Evolutionary conservation across 805 yeast species (phyloP).

Genomic region (Lipomyces sp.): DNA sequence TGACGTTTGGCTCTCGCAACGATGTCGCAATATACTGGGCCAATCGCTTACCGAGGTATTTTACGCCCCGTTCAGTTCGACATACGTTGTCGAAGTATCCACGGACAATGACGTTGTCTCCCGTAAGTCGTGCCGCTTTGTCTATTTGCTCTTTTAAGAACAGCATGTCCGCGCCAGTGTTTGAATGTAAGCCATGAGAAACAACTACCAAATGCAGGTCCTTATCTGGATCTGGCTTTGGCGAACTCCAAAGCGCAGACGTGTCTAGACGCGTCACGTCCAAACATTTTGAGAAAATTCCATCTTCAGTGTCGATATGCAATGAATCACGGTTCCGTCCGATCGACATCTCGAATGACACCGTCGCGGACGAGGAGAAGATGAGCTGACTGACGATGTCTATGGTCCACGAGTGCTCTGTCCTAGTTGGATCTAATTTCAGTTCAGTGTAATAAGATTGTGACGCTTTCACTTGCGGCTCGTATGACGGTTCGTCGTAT

Average conservation of each 20-base stretch:
- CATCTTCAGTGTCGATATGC: slow-evolving; percentile 36
- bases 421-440: slow-evolving; percentile 50
- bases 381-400: slow-evolving; percentile 82
- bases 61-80: slow-evolving; percentile 86
- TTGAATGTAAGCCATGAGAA: slow-evolving; percentile 93
- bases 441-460: slow-evolving; percentile 66
- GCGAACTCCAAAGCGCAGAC: slow-evolving; percentile 73
- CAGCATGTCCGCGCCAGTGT: slow-evolving; percentile 86
- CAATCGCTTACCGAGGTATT: slow-evolving; percentile 78
- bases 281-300: slow-evolving; percentile 35
- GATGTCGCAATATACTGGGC: slow-evolving; percentile 65
- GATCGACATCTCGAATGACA: slow-evolving; percentile 67
- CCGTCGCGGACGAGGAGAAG: slow-evolving; percentile 69
- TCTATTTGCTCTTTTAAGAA: slow-evolving; percentile 83
- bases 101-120: slow-evolving; percentile 74
- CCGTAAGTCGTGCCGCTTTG: slow-evolving; percentile 48
- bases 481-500: slow-evolving; percentile 44
- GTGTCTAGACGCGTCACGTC: slow-evolving; percentile 57
- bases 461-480: slow-evolving; percentile 69
- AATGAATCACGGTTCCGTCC: slow-evolving; percentile 45
- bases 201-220: slow-evolving; percentile 84
- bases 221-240: slow-evolving; percentile 53
- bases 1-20: slow-evolving; percentile 49
- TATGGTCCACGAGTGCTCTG: slow-evolving; percentile 70
- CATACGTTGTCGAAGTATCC: slow-evolving; percentile 86